These are phyloP conservation scores for Colletotrichum eremochloae DNA, from an alignment of 2,329 filamentous ascomycete species.

Conservation along the genomic window DNA sequence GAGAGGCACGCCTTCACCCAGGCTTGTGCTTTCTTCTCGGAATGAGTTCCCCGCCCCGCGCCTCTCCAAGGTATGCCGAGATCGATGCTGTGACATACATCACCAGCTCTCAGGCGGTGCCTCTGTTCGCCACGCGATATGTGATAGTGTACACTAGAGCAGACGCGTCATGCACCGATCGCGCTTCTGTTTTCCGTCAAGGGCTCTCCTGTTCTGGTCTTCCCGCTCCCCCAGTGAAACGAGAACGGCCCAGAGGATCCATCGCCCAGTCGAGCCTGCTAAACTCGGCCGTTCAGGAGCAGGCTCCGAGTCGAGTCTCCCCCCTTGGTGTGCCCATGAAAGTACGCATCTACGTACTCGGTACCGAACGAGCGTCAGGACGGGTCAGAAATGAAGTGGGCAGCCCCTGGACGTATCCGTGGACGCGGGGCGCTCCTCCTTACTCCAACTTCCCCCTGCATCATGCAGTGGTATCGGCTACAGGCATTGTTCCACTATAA, in stretches of 20 bases:
- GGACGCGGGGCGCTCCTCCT: conserved; percentile 2
- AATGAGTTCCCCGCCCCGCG: background rate
- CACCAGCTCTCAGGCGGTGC: background rate
- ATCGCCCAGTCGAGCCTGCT: conserved; percentile 9
- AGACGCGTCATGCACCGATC: conserved; percentile 1
- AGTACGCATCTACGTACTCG: conserved; percentile 3
- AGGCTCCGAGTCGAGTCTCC: background rate
- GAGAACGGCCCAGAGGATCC: conserved; percentile 6
- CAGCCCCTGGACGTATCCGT: conserved; percentile 26
- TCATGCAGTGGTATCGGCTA: conserved; percentile 39
- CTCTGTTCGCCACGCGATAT: background rate
- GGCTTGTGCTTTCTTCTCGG: background rate
- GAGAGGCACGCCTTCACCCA: no score
- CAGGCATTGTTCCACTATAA: conserved; percentile 38
- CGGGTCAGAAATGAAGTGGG: conserved; percentile 23
- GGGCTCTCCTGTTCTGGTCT: conserved; percentile 4
- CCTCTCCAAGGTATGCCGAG: background rate
- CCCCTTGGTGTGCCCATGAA: conserved; percentile 9
- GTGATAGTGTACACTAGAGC: background rate
- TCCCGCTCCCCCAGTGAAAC: conserved; percentile 11
- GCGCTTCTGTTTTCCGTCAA: conserved; percentile 8
- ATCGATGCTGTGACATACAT: background rate
- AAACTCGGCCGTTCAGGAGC: conserved; percentile 22
- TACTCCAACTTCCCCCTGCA: conserved; percentile 35
- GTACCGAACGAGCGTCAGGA: conserved; percentile 25